Conservation (phyloP, 768 basidiomycete genomes). For the Lactifluus rugatus region DNA sequence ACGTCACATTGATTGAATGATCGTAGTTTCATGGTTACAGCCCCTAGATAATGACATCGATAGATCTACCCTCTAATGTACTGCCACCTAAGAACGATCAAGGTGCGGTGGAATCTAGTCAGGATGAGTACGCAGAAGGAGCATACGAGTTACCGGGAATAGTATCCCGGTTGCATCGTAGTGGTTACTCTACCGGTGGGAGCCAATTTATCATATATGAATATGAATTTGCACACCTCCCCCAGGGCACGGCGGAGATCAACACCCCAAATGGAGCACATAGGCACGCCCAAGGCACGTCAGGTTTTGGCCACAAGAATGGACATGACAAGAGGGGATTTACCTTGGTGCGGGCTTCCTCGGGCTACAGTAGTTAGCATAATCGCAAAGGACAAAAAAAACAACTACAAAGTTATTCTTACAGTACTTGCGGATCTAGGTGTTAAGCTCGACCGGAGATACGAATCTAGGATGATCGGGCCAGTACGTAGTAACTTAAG, state of each 20-base stretch:
- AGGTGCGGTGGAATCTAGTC: not conserved
- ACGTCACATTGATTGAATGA: not conserved
- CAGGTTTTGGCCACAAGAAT: constrained; percentile 2
- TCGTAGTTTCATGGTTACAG: constrained; percentile 5
- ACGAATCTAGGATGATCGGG: not conserved
- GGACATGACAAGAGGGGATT: not conserved
- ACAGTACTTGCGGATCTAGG: not conserved
- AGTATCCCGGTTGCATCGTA: not conserved
- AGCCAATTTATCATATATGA: no score
- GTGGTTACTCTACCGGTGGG: not conserved
- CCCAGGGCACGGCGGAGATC: not conserved
- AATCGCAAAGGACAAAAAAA: not conserved
- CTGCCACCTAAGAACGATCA: not conserved
- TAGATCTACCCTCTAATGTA: not conserved
- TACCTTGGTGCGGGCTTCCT: not conserved
- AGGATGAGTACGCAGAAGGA: not conserved
- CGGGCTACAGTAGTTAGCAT: no score
- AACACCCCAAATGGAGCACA: not conserved
- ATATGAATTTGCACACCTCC: not conserved
- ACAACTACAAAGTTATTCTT: not conserved
- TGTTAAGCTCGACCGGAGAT: not conserved
- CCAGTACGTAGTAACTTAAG: not conserved
- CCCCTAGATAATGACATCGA: not conserved
- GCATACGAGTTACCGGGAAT: not conserved
- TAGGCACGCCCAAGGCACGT: not conserved